Evolutionary conservation across 306 rosid genomes (phyloP).

Genomic region (Sindora glabra): DNA sequence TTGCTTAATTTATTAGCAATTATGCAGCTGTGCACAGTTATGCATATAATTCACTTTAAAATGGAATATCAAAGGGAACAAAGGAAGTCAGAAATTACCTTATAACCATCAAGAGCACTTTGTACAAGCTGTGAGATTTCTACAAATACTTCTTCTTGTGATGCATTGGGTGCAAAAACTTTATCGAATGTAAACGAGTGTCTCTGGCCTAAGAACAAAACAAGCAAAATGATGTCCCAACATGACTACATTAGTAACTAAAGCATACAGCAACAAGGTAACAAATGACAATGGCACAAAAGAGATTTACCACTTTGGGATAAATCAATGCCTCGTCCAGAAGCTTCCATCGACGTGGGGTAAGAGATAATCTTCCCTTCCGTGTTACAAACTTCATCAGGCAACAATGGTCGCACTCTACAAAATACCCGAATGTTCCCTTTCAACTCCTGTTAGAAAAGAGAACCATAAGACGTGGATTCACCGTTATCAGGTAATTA

Average conservation of each 20-base stretch:
- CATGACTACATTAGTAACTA: not conserved
- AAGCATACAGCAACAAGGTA: conserved; percentile 4
- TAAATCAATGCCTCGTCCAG: conserved; percentile 79
- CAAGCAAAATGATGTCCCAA: conserved; percentile 9
- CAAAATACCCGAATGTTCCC: conserved; percentile 98
- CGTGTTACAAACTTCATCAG: conserved; percentile 53
- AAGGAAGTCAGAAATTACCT: too few relatives aligned
- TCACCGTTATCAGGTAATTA: not conserved
- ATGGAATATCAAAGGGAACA: too few relatives aligned
- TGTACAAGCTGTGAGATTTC: conserved; percentile 98
- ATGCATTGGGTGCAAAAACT: conserved; percentile 75
- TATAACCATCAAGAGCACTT: conserved; percentile 98
- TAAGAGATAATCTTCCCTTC: conserved; percentile 67
- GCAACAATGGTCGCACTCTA: conserved; percentile 85
- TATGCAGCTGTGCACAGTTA: not conserved
- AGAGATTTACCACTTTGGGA: conserved; percentile 61
- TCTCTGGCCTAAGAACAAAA: conserved; percentile 58
- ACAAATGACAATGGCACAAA: not conserved
- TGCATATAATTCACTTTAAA: conserved; percentile 8
- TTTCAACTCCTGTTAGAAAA: conserved; percentile 65
- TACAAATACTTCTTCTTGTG: conserved; percentile 76
- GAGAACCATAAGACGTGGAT: conserved; percentile 4
- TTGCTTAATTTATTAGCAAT: too few relatives aligned
- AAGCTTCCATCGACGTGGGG: conserved; percentile 82
- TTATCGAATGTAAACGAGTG: conserved; percentile 86